phyloP scores from a whole-genome alignment of 179 eudicot genomes.

The Gypsophila paniculata region DNA sequence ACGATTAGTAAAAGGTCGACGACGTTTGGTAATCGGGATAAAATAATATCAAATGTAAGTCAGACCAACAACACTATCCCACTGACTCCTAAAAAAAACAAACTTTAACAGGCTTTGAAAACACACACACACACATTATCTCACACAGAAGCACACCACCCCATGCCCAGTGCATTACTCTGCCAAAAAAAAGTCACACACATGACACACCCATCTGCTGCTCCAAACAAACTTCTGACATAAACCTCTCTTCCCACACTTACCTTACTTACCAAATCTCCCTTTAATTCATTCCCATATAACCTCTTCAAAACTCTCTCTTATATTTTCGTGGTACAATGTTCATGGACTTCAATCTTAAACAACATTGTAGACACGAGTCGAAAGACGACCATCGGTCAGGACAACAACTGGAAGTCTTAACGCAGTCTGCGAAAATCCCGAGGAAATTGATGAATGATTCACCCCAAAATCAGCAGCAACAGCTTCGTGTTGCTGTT shows the following conservation, averaged over 20 bases:
- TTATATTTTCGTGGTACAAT: constrained; percentile 18
- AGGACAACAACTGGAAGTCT: constrained; percentile 25
- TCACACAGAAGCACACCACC: background rate
- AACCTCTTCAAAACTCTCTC: background rate
- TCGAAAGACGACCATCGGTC: constrained; percentile 27
- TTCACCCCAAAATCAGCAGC: constrained; percentile 26
- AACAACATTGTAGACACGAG: constrained; percentile 66
- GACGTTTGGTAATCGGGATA: too few species aligned
- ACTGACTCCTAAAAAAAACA: background rate
- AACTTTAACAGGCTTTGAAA: constrained; percentile 23
- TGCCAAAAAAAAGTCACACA: constrained; percentile 21
- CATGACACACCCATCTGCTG: constrained; percentile 15
- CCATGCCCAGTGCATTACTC: constrained; percentile 8
- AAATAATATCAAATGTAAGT: too few species aligned
- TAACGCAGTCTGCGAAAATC: constrained; percentile 42
- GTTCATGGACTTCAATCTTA: constrained; percentile 63
- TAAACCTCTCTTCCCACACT: constrained; percentile 12
- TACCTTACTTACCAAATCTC: constrained; percentile 14
- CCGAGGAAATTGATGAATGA: constrained; percentile 41
- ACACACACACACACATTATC: constrained; percentile 2
- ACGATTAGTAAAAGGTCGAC: too few species aligned
- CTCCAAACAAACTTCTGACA: constrained; percentile 2
- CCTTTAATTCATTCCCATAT: too few species aligned
- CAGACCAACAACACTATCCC: background rate
- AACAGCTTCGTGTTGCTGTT: constrained; percentile 18